Percentiles rank a stretch among this genome's conserved stretches.
phyloP scores from a whole-genome alignment of 192 early-diverging fungal genomes.

The Coemansia interrupta region DNA sequence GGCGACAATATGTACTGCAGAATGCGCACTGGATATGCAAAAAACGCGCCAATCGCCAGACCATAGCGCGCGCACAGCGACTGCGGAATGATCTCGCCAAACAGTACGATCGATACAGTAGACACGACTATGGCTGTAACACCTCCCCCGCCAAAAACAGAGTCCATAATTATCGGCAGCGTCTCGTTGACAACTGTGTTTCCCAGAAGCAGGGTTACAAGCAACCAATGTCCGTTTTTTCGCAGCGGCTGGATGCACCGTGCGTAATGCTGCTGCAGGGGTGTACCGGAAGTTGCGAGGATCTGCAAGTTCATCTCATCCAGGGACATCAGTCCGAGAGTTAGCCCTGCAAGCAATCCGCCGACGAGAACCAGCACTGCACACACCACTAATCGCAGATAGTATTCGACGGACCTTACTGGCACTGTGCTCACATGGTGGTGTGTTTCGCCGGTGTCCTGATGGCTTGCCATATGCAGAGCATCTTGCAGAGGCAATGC shows the following conservation, averaged over 20 bases:
- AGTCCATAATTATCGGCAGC: slow-evolving; percentile 80
- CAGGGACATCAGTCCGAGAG: slow-evolving; percentile 73
- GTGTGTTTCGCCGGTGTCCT: background rate
- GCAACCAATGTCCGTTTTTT: slow-evolving; percentile 87
- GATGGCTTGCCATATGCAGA: background rate
- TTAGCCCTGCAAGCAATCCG: slow-evolving; percentile 72
- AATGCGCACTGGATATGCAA: slow-evolving; percentile 68
- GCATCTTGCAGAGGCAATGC: background rate
- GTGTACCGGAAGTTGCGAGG: slow-evolving; percentile 73
- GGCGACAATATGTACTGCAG: slow-evolving; percentile 66
- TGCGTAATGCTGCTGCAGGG: slow-evolving; percentile 68
- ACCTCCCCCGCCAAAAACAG: slow-evolving; percentile 72
- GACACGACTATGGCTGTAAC: slow-evolving; percentile 82
- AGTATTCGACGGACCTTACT: slow-evolving; percentile 35
- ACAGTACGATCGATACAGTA: slow-evolving; percentile 84
- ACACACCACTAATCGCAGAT: slow-evolving; percentile 53
- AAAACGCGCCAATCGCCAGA: slow-evolving; percentile 82
- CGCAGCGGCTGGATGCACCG: slow-evolving; percentile 80
- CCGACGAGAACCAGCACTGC: slow-evolving; percentile 70
- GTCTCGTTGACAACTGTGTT: slow-evolving; percentile 97
- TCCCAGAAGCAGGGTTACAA: slow-evolving; percentile 86
- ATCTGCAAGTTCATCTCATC: slow-evolving; percentile 82
- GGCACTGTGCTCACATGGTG: background rate
- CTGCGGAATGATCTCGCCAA: slow-evolving; percentile 96
- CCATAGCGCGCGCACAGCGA: slow-evolving; percentile 86